These are phyloP conservation scores for Spirogloea muscicola DNA, from an alignment of 139 green algal species.

Conservation along the genomic window DNA sequence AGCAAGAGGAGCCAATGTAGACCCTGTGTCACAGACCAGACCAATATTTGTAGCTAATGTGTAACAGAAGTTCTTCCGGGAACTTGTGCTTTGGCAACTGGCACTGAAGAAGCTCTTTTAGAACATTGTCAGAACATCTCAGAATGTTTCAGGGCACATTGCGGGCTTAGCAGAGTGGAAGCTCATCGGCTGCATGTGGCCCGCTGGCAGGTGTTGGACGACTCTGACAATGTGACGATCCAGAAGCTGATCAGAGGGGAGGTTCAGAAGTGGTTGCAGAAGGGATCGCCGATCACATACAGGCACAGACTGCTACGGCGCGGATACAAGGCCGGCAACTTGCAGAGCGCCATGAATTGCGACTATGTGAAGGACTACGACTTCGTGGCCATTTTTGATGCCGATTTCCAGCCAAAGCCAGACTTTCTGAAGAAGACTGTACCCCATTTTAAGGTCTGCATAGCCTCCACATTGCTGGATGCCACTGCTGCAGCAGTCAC, in stretches of 20 bases:
- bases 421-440: slow-evolving; percentile 45
- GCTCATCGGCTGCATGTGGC: too few relatives aligned
- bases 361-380: slow-evolving; percentile 53
- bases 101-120: too few relatives aligned
- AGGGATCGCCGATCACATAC: slow-evolving; percentile 62
- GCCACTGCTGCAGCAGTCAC: too few relatives aligned
- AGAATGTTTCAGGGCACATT: too few relatives aligned
- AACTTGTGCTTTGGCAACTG: too few relatives aligned
- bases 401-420: slow-evolving; percentile 77
- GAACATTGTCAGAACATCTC: too few relatives aligned
- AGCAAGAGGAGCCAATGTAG: too few relatives aligned
- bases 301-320: slow-evolving; percentile 65
- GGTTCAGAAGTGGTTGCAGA: slow-evolving; percentile 50
- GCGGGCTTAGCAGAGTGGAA: too few relatives aligned
- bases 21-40: too few relatives aligned
- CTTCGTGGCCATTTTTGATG: slow-evolving; percentile 81
- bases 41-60: too few relatives aligned
- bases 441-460: slow-evolving; percentile 52
- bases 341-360: slow-evolving; percentile 33
- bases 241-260: slow-evolving; percentile 54
- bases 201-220: slow-evolving; percentile 81
- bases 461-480: too few relatives aligned
- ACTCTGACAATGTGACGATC: slow-evolving; percentile 70
- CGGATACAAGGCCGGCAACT: slow-evolving; percentile 52
- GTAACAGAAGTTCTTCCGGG: too few relatives aligned